Conservation (phyloP, 2,329 filamentous ascomycete genomes). For the Colletotrichum sojae region DNA sequence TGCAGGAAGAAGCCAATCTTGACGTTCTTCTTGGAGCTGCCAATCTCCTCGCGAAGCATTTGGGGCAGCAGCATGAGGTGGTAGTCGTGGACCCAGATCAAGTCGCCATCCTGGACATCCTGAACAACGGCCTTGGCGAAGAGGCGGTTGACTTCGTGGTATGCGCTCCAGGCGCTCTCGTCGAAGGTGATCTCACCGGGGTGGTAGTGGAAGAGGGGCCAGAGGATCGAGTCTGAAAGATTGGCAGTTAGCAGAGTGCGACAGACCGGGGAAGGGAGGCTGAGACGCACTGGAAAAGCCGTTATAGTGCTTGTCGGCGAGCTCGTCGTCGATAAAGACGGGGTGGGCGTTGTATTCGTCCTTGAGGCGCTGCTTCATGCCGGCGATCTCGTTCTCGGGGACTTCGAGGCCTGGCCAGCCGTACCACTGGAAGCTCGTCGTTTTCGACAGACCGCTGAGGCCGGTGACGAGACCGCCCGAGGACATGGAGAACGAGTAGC, state of each 20-base stretch:
- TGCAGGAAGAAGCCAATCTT: constrained; percentile 99
- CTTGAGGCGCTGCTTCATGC: constrained; percentile 83
- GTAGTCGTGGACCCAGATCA: constrained; percentile 99
- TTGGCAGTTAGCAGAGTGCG: constrained; percentile 10
- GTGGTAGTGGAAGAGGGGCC: constrained; percentile 99
- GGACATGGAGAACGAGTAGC: constrained; percentile 95
- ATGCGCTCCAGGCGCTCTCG: constrained; percentile 93
- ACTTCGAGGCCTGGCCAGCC: constrained; percentile 97
- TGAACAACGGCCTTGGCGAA: constrained; percentile 91
- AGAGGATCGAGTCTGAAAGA: constrained; percentile 88
- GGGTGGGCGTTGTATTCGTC: constrained; percentile 92
- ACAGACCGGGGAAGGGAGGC: constrained; percentile 21
- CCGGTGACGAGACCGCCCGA: constrained; percentile 96
- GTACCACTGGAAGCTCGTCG: constrained; percentile 97
- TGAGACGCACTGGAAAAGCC: constrained; percentile 87
- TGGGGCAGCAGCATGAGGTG: constrained; percentile 97
- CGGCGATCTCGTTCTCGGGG: constrained; percentile 83
- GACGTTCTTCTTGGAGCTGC: constrained; percentile 85
- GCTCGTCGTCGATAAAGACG: constrained; percentile 92
- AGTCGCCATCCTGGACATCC: constrained; percentile 91
- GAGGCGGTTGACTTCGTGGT: constrained; percentile 91
- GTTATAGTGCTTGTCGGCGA: constrained; percentile 97
- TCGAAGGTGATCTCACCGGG: constrained; percentile 98
- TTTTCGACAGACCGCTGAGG: constrained; percentile 90
- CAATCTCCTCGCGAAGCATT: constrained; percentile 94